Conservation (phyloP, 2,329 filamentous ascomycete species). For the Fusarium metavorans region DNA sequence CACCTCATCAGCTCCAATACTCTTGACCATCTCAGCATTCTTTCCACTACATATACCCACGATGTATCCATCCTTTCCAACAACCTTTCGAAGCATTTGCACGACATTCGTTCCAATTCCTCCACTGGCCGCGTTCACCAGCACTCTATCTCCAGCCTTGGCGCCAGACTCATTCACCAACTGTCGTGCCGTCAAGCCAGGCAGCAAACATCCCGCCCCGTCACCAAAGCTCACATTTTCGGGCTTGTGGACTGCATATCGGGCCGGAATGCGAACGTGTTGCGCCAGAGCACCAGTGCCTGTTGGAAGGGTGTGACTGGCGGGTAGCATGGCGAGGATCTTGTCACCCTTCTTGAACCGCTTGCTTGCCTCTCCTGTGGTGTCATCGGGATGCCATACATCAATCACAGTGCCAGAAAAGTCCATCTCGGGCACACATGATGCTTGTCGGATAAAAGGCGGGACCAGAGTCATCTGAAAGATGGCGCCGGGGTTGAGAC, state of each 20-base stretch:
- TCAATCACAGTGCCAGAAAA: constrained; percentile 56
- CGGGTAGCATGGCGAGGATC: constrained; percentile 55
- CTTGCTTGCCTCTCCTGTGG: constrained; percentile 8
- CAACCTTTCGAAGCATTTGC: constrained; percentile 56
- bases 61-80: constrained; percentile 56
- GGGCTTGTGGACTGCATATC: constrained; percentile 50
- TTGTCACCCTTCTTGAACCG: constrained; percentile 47
- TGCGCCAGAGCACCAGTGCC: constrained; percentile 56
- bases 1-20: constrained; percentile 63
- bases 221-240: constrained; percentile 46
- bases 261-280: constrained; percentile 52
- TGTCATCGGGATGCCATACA: constrained; percentile 47
- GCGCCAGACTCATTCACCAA: constrained; percentile 53
- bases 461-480: constrained; percentile 57
- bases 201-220: constrained; percentile 53
- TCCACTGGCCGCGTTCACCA: constrained; percentile 65
- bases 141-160: constrained; percentile 54
- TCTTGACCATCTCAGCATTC: constrained; percentile 59
- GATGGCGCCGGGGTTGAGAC: constrained; percentile 59
- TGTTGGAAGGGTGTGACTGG: constrained; percentile 48
- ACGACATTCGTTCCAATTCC: constrained; percentile 61
- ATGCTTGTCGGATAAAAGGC: constrained; percentile 50
- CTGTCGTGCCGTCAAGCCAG: constrained; percentile 54
- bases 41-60: constrained; percentile 61
- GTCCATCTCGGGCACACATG: constrained; percentile 57